A percentile compares a stretch with the other conserved stretches of the same genome.
Conservation (phyloP, 352 stramenopile species). For the Pythium sp. region DNA sequence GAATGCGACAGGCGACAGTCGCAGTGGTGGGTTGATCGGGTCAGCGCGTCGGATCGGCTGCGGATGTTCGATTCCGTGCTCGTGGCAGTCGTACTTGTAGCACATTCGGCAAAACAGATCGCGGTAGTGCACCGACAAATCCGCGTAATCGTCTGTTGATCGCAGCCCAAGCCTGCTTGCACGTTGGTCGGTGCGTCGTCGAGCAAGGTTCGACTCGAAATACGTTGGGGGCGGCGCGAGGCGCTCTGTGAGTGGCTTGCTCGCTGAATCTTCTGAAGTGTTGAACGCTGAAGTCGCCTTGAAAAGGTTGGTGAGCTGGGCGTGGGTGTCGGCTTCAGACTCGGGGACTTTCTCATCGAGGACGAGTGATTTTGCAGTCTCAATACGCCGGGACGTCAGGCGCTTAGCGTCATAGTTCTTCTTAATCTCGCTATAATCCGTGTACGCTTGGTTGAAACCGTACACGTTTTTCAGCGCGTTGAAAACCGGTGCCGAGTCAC, state of each 20-base stretch:
- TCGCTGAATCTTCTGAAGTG: constrained; percentile 6
- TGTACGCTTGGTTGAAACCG: constrained; percentile 56
- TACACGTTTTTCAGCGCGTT: constrained; percentile 52
- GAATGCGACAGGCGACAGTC: constrained; percentile 33
- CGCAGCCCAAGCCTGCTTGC: constrained; percentile 19
- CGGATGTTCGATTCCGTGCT: constrained; percentile 86
- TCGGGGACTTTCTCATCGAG: not conserved
- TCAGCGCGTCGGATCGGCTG: constrained; percentile 54
- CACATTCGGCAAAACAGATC: constrained; percentile 92
- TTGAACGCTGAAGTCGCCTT: constrained; percentile 32
- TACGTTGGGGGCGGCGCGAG: constrained; percentile 51
- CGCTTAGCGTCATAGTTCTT: constrained; percentile 47
- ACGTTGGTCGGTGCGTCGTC: constrained; percentile 2
- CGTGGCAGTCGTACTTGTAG: constrained; percentile 91
- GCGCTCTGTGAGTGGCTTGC: constrained; percentile 32
- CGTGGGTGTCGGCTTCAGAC: not conserved
- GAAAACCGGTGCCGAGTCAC: constrained; percentile 55
- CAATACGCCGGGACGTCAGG: constrained; percentile 36
- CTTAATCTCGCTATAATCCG: constrained; percentile 71
- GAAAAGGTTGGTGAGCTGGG: constrained; percentile 29
- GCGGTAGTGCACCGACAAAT: constrained; percentile 85
- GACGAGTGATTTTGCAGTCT: constrained; percentile 43
- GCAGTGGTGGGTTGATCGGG: constrained; percentile 53
- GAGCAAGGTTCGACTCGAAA: constrained; percentile 63
- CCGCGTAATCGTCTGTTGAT: constrained; percentile 55